These are phyloP conservation scores for Cadophora sp. DNA, from an alignment of 2,329 filamentous ascomycete genomes.

Conservation along the genomic window DNA sequence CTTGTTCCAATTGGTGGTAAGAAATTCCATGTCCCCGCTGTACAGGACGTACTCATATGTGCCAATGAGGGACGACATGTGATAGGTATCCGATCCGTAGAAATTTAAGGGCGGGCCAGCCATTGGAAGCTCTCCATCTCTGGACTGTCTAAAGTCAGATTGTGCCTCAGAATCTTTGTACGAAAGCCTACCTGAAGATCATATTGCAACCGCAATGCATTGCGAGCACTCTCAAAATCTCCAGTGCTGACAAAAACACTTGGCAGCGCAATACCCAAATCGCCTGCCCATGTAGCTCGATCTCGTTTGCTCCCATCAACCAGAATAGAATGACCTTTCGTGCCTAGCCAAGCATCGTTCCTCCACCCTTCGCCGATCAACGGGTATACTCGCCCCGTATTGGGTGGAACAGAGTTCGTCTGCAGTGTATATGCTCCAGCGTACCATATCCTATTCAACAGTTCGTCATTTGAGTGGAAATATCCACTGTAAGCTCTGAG, in stretches of 20 bases:
- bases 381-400: constrained; percentile 20
- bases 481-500: constrained; percentile 59
- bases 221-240: constrained; percentile 56
- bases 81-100: constrained; percentile 57
- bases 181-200: constrained; percentile 38
- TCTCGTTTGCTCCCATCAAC: constrained; percentile 65
- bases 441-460: constrained; percentile 62
- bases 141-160: not conserved
- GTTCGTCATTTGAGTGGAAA: constrained; percentile 55
- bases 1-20: constrained; percentile 53
- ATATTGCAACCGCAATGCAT: constrained; percentile 50
- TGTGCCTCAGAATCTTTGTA: constrained; percentile 29
- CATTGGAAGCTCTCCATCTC: constrained; percentile 54
- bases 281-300: constrained; percentile 65
- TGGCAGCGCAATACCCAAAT: constrained; percentile 63
- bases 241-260: constrained; percentile 60
- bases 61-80: constrained; percentile 63
- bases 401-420: constrained; percentile 40
- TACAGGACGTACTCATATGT: constrained; percentile 64
- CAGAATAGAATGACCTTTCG: constrained; percentile 34
- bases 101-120: constrained; percentile 53
- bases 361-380: constrained; percentile 20
- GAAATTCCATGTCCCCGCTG: constrained; percentile 57
- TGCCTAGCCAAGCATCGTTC: constrained; percentile 26
- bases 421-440: constrained; percentile 53